Base-by-base conservation (phyloP, 139 green algal genomes). In the Chlorella vulgaris region DNA sequence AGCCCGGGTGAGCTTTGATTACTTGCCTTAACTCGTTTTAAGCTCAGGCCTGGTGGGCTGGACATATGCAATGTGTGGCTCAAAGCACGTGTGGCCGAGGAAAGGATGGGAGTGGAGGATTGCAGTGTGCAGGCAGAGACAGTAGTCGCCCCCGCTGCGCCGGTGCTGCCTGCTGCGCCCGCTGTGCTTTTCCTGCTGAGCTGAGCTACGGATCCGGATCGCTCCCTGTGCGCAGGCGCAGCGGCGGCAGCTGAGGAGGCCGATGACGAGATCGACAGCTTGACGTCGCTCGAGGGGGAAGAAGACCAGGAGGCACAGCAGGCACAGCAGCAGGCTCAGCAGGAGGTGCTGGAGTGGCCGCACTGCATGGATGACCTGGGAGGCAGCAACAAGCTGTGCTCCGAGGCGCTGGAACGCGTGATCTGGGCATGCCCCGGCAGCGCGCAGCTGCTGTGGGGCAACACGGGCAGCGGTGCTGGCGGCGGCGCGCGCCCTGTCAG, bases 281-380 rank as follows among this genome's bases (percentile, higher is more conserved):
- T n/a, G n/a, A n/a, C n/a, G n/a, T n/a, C n/a, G n/a, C n/a, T n/a
- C n/a, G n/a, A n/a, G n/a, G n/a, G n/a, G n/a, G n/a, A n/a, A n/a
- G n/a, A n/a, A n/a, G n/a, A n/a, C n/a, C n/a, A n/a, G n/a, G n/a
- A n/a, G n/a, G 69, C 36, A 28, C 47, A 10, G 47, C 47, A 50
- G 31, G 74, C 60, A 3, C 36, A 42, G 58, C 39, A 36, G 26
- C 53, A 36, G 31, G 71, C 29, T 2, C 26, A 35, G 10, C 50
- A 36, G 42, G 5, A 24, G 24, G 31, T 19, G 47, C 58, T 82
- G 28, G 74, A 83, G 47, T 88, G 84, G 84, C 47, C 29, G 13
- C 66, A 79, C 7, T 88, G 80, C 65, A 88, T 88, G 40, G 84
- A 88, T 39, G 80, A 86, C 40, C 31, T 88, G 43, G 84, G 84